Evolutionary conservation across 805 yeast genomes (phyloP), one percentile per base, ranked within the genome.

Genomic region (Yarrowia sp.): DNA sequence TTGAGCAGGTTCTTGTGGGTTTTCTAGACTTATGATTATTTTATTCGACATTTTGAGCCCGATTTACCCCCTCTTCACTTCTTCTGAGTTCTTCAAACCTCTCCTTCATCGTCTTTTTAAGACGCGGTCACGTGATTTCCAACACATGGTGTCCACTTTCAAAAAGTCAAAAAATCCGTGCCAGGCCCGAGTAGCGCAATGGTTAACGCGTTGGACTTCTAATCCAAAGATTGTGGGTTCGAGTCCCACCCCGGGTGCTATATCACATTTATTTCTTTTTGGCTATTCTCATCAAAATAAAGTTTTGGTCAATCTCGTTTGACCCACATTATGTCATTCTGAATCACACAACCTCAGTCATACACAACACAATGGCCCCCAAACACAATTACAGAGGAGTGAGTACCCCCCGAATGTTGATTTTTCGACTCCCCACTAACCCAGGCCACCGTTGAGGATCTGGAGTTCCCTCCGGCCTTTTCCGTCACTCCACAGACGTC

Each of bases 391-490:
- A 63, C 56, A 36, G 67, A 49, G 67, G 67, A 9, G 67, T 63
- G 67, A 63, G 67, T 63, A 36, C 15, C 45, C 38, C 11, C 5
- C 14, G 14, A 5, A 14, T 19, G 19, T 15, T 16, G 16, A 32
- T 4, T 11, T 11, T 32, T 2, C 22, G 14, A 7, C 10, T 35
- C 16, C 19, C 55, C 61, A 70, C 72, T 73, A 70, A 56, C 69
- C 69, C 42, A 80, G 72, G 88, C 89, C 12, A 84, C 87, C 2
- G 82, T 86, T 8, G 89, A 86, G 74, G 89, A 86, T 72, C 80
- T 86, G 70, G 87, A 86, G 74, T 81, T 85, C 61, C 82, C 83
- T 50, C 89, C 89, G 1, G 88, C 88, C 26, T 76, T 84, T 41
- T 81, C 87, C 11, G 82, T 86, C 40, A 80, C 80, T 61, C 87